A percentile compares a stretch with the other conserved stretches of the same genome.
Evolutionary conservation across 2,329 filamentous ascomycete genomes (phyloP).

Genomic region (Dothidotthia symphoricarpi): DNA sequence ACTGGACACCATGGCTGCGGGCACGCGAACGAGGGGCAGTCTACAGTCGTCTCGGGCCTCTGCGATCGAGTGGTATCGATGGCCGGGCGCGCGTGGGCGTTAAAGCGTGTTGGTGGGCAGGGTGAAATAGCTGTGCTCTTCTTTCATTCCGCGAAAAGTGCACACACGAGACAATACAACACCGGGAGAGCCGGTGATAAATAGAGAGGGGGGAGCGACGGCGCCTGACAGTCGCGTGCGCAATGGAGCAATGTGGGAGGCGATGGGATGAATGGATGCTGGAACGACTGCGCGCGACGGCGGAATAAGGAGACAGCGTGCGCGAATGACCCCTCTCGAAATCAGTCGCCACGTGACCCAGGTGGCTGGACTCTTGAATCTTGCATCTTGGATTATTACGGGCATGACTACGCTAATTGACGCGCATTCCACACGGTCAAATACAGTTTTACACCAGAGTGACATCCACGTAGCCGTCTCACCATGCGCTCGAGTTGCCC

Average conservation of each 20-base stretch:
- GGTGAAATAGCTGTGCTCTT: constrained; percentile 27
- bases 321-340: too few species aligned
- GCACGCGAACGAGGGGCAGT: neutral
- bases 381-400: too few species aligned
- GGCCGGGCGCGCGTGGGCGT: constrained; percentile 38
- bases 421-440: too few species aligned
- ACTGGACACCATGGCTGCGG: constrained; percentile 60
- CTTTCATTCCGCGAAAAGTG: constrained; percentile 30
- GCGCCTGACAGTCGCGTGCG: constrained; percentile 14
- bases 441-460: too few species aligned
- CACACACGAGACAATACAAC: constrained; percentile 22
- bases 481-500: too few species aligned
- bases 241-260: constrained; percentile 26
- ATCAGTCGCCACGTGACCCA: neutral
- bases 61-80: constrained; percentile 18
- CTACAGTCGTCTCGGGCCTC: constrained; percentile 10
- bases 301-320: constrained; percentile 20
- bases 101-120: constrained; percentile 37
- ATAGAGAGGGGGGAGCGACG: constrained; percentile 6
- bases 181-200: constrained; percentile 25
- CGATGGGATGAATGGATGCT: constrained; percentile 26
- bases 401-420: too few species aligned
- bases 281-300: constrained; percentile 12
- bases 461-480: neutral
- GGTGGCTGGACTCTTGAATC: neutral